Evolutionary conservation across 352 stramenopile genomes (phyloP).

Genomic region (Pythium utonaiense): DNA sequence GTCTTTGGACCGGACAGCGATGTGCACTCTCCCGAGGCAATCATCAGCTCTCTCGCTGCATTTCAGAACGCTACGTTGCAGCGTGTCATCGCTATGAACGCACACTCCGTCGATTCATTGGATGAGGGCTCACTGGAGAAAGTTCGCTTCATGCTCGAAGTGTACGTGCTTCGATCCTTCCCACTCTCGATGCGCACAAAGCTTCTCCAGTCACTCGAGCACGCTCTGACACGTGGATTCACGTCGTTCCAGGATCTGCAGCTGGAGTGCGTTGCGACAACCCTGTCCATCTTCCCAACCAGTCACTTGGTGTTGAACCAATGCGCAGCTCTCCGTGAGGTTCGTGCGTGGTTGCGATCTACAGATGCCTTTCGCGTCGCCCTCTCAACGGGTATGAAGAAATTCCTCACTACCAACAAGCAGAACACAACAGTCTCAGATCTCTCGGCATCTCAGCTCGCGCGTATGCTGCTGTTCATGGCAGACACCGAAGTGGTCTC

Average conservation of each 20-base stretch:
- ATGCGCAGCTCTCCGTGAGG: constrained; percentile 22
- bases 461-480: constrained; percentile 21
- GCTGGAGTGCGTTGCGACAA: constrained; percentile 38
- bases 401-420: background rate
- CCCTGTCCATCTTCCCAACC: constrained; percentile 52
- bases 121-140: constrained; percentile 37
- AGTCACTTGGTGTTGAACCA: constrained; percentile 27
- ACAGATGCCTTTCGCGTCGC: constrained; percentile 9
- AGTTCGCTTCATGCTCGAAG: constrained; percentile 66
- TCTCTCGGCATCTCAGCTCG: constrained; percentile 7
- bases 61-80: constrained; percentile 36
- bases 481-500: constrained; percentile 1
- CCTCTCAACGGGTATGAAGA: background rate
- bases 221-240: constrained; percentile 59
- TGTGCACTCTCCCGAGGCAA: constrained; percentile 67
- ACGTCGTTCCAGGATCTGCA: constrained; percentile 30
- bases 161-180: constrained; percentile 76
- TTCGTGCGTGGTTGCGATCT: constrained; percentile 12
- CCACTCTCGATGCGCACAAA: constrained; percentile 54
- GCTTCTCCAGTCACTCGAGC: constrained; percentile 41
- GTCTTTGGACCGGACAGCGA: constrained; percentile 47
- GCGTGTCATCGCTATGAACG: constrained; percentile 1
- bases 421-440: background rate
- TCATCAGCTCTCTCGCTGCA: constrained; percentile 61
- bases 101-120: constrained; percentile 14